Conservation (phyloP, 2,329 filamentous ascomycete species). For the Talaromyces sp. region DNA sequence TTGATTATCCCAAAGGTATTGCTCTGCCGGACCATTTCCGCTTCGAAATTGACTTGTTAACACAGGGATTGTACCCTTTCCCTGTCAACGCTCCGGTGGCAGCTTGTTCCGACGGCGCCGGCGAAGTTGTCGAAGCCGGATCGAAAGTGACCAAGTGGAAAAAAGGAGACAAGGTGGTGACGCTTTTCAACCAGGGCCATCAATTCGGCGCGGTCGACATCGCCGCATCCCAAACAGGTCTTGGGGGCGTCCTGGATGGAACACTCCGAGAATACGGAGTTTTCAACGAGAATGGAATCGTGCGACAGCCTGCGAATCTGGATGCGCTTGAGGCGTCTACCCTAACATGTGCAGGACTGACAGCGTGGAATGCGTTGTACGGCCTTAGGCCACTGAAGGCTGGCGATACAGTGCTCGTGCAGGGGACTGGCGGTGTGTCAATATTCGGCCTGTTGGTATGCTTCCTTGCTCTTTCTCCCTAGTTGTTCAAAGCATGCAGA, state of each 20-base stretch:
- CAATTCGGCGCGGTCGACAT: constrained; percentile 44
- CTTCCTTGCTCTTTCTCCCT: background rate
- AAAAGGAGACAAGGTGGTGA: constrained; percentile 54
- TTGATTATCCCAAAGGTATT: constrained; percentile 41
- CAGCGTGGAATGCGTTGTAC: constrained; percentile 37
- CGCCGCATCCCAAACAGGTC: constrained; percentile 47
- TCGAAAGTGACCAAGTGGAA: constrained; percentile 54
- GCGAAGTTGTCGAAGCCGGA: constrained; percentile 50
- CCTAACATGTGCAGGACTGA: constrained; percentile 58
- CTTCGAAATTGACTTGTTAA: background rate
- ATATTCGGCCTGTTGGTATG: constrained; percentile 51
- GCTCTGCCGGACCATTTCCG: constrained; percentile 32
- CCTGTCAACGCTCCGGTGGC: constrained; percentile 27
- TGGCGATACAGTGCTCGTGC: constrained; percentile 55
- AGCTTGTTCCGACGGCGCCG: constrained; percentile 36
- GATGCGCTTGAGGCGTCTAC: constrained; percentile 52
- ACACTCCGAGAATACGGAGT: constrained; percentile 63
- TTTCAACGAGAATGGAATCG: constrained; percentile 65
- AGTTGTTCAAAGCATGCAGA: background rate
- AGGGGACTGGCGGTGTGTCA: constrained; percentile 58
- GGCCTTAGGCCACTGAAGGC: constrained; percentile 50
- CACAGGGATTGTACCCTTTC: constrained; percentile 31
- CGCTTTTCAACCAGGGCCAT: constrained; percentile 56
- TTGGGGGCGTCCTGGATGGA: constrained; percentile 66
- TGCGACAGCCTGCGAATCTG: constrained; percentile 56